These are phyloP conservation scores for Nidularia pulvinata DNA, from an alignment of 768 basidiomycete species.

Conservation along the genomic window DNA sequence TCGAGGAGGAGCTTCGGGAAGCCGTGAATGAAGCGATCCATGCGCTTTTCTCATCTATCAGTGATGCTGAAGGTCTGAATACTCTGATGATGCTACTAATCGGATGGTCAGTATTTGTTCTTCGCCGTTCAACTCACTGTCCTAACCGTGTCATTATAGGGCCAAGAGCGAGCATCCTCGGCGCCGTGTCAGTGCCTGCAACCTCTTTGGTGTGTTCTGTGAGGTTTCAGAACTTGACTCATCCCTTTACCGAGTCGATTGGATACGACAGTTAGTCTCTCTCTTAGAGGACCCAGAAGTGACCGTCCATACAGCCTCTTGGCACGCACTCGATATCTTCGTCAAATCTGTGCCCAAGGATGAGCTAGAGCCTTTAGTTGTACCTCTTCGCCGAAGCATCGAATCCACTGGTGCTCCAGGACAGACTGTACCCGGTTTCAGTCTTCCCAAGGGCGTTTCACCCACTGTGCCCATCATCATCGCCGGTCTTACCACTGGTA, in stretches of 20 bases:
- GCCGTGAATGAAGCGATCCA: constrained; percentile 78
- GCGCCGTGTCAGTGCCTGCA: constrained; percentile 79
- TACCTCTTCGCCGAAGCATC: constrained; percentile 85
- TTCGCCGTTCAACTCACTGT: background rate
- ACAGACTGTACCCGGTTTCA: constrained; percentile 81
- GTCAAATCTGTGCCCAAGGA: constrained; percentile 93
- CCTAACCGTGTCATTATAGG: constrained; percentile 40
- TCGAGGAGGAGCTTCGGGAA: constrained; percentile 64
- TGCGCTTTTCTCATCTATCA: constrained; percentile 76
- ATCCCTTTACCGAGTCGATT: constrained; percentile 88
- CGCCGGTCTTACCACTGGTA: constrained; percentile 92
- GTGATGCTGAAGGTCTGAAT: constrained; percentile 87
- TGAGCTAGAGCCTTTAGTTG: constrained; percentile 88
- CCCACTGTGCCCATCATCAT: constrained; percentile 87
- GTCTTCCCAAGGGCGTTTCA: constrained; percentile 78
- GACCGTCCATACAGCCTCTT: constrained; percentile 79
- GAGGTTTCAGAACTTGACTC: constrained; percentile 81
- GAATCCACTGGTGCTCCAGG: constrained; percentile 85
- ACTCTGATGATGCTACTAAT: constrained; percentile 87
- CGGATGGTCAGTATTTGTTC: constrained; percentile 64
- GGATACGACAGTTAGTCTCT: constrained; percentile 89
- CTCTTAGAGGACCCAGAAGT: constrained; percentile 79
- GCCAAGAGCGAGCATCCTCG: constrained; percentile 71
- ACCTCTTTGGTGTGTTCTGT: constrained; percentile 82
- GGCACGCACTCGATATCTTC: constrained; percentile 81